phyloP scores from a whole-genome alignment of 352 stramenopile genomes.

The Blastocystis sp. region DNA sequence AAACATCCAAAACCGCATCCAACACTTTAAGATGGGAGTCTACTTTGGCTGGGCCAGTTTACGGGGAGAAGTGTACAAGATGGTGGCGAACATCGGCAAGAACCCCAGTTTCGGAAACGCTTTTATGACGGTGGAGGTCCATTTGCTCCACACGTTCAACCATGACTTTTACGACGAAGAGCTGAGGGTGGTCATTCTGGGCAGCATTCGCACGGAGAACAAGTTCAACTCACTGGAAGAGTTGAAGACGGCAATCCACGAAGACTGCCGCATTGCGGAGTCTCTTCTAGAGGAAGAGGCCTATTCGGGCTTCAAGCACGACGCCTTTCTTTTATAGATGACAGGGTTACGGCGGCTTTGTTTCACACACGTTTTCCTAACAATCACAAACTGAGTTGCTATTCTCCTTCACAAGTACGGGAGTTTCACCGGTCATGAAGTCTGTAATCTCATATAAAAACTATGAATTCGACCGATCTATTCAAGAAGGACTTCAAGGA shows the following conservation, averaged over 20 bases:
- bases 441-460: neutral
- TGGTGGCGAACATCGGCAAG: slow-evolving; percentile 67
- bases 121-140: slow-evolving; percentile 50
- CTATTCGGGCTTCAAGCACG: slow-evolving; percentile 15
- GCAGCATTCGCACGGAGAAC: slow-evolving; percentile 56
- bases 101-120: slow-evolving; percentile 66
- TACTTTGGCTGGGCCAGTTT: slow-evolving; percentile 68
- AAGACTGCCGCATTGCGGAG: slow-evolving; percentile 59
- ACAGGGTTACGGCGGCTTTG: slow-evolving; percentile 10
- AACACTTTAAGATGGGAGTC: slow-evolving; percentile 50
- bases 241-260: slow-evolving; percentile 60
- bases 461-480: slow-evolving; percentile 33
- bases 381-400: neutral
- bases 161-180: slow-evolving; percentile 68
- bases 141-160: slow-evolving; percentile 65
- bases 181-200: slow-evolving; percentile 50
- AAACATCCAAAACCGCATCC: slow-evolving; percentile 38
- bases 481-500: slow-evolving; percentile 30
- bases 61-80: slow-evolving; percentile 45
- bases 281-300: slow-evolving; percentile 15
- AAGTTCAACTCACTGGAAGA: slow-evolving; percentile 65
- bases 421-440: neutral
- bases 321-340: slow-evolving; percentile 22
- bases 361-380: neutral
- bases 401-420: neutral